Conservation (phyloP, 1,139 yeast genomes). For the Blastobotrys raffinosifermentans region DNA sequence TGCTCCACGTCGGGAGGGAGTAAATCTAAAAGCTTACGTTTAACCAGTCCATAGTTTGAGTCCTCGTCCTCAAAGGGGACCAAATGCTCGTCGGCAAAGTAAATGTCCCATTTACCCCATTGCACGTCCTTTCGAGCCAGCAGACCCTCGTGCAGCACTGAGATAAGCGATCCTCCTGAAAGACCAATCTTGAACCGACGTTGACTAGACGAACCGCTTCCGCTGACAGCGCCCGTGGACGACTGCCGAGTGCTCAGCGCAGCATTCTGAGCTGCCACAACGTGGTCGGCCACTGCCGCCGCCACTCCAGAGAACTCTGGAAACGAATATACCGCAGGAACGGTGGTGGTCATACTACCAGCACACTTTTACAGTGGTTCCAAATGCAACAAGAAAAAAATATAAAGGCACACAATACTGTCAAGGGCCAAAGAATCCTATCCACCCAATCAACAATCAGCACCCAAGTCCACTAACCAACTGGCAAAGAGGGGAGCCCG, state of each 20-base stretch:
- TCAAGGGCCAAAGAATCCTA: neutral
- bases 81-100: constrained; percentile 93
- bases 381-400: no score
- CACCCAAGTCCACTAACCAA: constrained; percentile 18
- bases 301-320: constrained; percentile 88
- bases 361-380: no score
- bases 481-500: no score
- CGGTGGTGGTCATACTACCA: constrained; percentile 78
- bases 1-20: constrained; percentile 42
- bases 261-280: constrained; percentile 75
- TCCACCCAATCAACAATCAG: constrained; percentile 12
- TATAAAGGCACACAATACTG: neutral
- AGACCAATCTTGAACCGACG: constrained; percentile 83
- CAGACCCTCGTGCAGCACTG: constrained; percentile 80
- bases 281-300: constrained; percentile 91
- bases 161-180: constrained; percentile 86
- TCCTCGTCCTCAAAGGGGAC: constrained; percentile 82
- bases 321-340: constrained; percentile 85
- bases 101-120: constrained; percentile 95
- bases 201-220: constrained; percentile 4
- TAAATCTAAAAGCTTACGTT: constrained; percentile 70
- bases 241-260: constrained; percentile 36
- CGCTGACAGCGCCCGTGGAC: constrained; percentile 6
- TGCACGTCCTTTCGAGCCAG: constrained; percentile 65
- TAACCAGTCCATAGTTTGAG: constrained; percentile 86